Percentiles rank a stretch among this genome's conserved stretches.
These are phyloP conservation scores for Alternaria atra DNA, from an alignment of 2,329 filamentous ascomycete species.

Conservation along the genomic window DNA sequence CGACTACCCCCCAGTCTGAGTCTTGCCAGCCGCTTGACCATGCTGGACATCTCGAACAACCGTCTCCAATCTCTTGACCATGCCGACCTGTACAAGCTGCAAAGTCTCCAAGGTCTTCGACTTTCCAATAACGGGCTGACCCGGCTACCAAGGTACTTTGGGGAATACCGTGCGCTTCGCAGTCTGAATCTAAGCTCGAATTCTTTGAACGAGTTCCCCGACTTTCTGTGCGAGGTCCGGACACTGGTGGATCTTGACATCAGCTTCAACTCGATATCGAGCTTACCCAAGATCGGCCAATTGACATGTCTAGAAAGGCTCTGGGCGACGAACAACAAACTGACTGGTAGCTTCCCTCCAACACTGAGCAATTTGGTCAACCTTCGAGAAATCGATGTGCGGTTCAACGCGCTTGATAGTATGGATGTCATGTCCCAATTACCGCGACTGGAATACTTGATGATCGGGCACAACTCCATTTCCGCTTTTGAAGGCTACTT, in stretches of 20 bases:
- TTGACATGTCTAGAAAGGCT: slow-evolving; percentile 84
- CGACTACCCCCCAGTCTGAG: slow-evolving; percentile 85
- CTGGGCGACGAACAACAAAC: slow-evolving; percentile 93
- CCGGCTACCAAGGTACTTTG: slow-evolving; percentile 81
- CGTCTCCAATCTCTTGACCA: slow-evolving; percentile 86
- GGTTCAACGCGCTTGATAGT: slow-evolving; percentile 88
- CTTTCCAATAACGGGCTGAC: slow-evolving; percentile 92
- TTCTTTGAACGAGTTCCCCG: slow-evolving; percentile 83
- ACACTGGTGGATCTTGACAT: slow-evolving; percentile 92
- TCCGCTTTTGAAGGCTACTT: slow-evolving; percentile 93
- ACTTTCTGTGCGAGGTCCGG: slow-evolving; percentile 82
- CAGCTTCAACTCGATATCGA: slow-evolving; percentile 91
- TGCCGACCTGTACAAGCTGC: slow-evolving; percentile 78
- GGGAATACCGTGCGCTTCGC: slow-evolving; percentile 78
- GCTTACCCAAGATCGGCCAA: slow-evolving; percentile 80
- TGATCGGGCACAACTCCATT: slow-evolving; percentile 91
- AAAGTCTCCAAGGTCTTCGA: slow-evolving; percentile 84
- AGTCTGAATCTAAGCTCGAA: slow-evolving; percentile 95
- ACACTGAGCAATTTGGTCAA: slow-evolving; percentile 77
- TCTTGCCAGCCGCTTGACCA: slow-evolving; percentile 81
- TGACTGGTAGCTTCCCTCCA: slow-evolving; percentile 77
- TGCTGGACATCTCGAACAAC: slow-evolving; percentile 95
- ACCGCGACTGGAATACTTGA: slow-evolving; percentile 85
- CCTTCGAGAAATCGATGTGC: slow-evolving; percentile 89
- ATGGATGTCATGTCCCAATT: slow-evolving; percentile 88